Conservation (phyloP, 352 stramenopile species). For the Pythium oligandrum region DNA sequence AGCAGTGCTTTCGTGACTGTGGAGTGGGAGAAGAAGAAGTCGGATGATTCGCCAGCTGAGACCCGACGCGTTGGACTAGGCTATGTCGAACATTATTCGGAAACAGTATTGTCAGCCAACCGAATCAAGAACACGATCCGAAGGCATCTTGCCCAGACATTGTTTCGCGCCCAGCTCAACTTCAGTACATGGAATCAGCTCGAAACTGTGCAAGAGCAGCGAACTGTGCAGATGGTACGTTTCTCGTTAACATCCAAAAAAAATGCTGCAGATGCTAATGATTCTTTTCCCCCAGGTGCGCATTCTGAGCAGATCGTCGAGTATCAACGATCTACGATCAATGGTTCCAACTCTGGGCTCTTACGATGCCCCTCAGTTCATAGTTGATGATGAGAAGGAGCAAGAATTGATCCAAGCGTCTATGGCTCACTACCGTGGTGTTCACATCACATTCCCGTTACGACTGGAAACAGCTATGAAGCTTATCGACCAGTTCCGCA, state of each 20-base stretch:
- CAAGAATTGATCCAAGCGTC: conserved; percentile 58
- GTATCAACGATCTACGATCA: conserved; percentile 73
- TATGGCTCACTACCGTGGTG: conserved; percentile 64
- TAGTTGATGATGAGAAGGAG: conserved; percentile 41
- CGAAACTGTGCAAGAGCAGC: conserved; percentile 77
- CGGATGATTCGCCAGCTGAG: conserved; percentile 6
- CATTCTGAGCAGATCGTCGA: conserved; percentile 83
- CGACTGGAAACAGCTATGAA: conserved; percentile 76
- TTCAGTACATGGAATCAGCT: conserved; percentile 85
- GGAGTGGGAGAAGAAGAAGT: conserved; percentile 36
- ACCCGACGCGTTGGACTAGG: conserved; percentile 49
- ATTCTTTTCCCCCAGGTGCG: conserved; percentile 23
- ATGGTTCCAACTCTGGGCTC: conserved; percentile 74
- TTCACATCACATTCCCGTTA: conserved; percentile 67
- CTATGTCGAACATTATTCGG: conserved; percentile 77
- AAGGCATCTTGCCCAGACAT: conserved; percentile 59
- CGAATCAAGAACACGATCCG: conserved; percentile 78
- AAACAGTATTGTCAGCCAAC: conserved; percentile 71
- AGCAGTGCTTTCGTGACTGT: conserved; percentile 58
- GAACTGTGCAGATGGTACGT: conserved; percentile 66
- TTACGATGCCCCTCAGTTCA: conserved; percentile 53
- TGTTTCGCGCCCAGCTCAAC: conserved; percentile 80
- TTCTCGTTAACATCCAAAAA: not conserved
- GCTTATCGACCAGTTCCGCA: conserved; percentile 81
- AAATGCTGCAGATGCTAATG: not conserved